A percentile compares a stretch with the other conserved stretches of the same genome.
Conservation (phyloP, 805 yeast species). For the Starmerella stellata region DNA sequence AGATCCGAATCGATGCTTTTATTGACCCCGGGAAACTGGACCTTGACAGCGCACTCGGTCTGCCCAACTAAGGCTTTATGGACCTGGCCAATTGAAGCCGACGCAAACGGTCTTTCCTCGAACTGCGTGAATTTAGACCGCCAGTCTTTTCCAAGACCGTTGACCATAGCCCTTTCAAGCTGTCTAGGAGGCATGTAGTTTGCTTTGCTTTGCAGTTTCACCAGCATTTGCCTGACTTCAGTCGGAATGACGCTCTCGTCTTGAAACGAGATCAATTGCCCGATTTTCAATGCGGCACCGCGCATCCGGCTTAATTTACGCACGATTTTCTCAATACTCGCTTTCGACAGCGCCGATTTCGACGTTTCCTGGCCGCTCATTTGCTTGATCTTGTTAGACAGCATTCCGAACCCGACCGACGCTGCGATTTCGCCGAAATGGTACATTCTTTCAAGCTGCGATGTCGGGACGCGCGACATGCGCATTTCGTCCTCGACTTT, state of each 20-base stretch:
- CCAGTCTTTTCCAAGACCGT: slow-evolving; percentile 71
- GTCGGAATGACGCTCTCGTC: slow-evolving; percentile 69
- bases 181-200: slow-evolving; percentile 93
- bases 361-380: slow-evolving; percentile 18
- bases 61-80: slow-evolving; percentile 57
- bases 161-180: slow-evolving; percentile 51
- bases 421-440: slow-evolving; percentile 91
- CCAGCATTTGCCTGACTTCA: slow-evolving; percentile 62
- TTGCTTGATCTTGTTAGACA: slow-evolving; percentile 57
- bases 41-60: slow-evolving; percentile 68
- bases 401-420: slow-evolving; percentile 68
- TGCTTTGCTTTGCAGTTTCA: slow-evolving; percentile 82
- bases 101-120: slow-evolving; percentile 82
- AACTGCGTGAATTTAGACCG: slow-evolving; percentile 50
- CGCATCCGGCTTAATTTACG: slow-evolving; percentile 82
- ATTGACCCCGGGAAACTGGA: slow-evolving; percentile 94
- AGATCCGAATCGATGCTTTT: slow-evolving; percentile 86
- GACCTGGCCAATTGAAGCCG: slow-evolving; percentile 95
- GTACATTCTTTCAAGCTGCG: slow-evolving; percentile 71
- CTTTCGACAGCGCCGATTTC: slow-evolving; percentile 51
- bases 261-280: slow-evolving; percentile 93
- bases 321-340: slow-evolving; percentile 74
- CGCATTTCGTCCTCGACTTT: background rate
- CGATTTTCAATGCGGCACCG: slow-evolving; percentile 95
- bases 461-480: slow-evolving; percentile 58